These are phyloP conservation scores for Lepraria neglecta DNA, from an alignment of 495 filamentous ascomycete genomes.

Conservation along the genomic window DNA sequence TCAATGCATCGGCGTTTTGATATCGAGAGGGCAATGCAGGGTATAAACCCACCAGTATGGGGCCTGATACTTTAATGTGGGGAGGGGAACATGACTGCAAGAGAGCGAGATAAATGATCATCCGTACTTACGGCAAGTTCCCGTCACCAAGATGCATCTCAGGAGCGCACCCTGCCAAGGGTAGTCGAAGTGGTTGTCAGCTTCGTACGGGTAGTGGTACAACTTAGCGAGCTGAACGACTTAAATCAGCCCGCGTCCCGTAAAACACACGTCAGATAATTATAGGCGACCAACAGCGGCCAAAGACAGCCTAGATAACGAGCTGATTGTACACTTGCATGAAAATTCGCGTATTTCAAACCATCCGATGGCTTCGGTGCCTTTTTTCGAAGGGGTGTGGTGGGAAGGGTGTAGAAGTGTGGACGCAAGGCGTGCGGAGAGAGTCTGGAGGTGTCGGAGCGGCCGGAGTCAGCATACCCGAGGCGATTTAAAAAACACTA, in stretches of 20 bases:
- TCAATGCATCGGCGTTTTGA: background rate
- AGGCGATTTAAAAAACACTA: too few species aligned
- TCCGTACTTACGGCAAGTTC: background rate
- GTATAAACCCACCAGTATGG: background rate
- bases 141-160: background rate
- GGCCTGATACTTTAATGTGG: background rate
- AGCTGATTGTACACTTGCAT: background rate
- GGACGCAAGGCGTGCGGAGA: too few species aligned
- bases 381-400: background rate
- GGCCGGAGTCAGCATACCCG: too few species aligned
- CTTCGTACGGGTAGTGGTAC: constrained; percentile 1
- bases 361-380: background rate
- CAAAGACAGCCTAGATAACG: background rate
- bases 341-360: background rate
- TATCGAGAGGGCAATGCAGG: background rate
- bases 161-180: background rate
- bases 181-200: background rate
- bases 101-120: background rate
- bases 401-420: too few species aligned
- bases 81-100: background rate
- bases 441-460: too few species aligned
- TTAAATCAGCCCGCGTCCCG: constrained; percentile 1
- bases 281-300: constrained; percentile 1
- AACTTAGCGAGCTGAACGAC: background rate
- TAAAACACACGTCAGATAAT: constrained; percentile 13